Evolutionary conservation across 495 filamentous ascomycete species (phyloP).

Genomic region (Trichoderma virens): DNA sequence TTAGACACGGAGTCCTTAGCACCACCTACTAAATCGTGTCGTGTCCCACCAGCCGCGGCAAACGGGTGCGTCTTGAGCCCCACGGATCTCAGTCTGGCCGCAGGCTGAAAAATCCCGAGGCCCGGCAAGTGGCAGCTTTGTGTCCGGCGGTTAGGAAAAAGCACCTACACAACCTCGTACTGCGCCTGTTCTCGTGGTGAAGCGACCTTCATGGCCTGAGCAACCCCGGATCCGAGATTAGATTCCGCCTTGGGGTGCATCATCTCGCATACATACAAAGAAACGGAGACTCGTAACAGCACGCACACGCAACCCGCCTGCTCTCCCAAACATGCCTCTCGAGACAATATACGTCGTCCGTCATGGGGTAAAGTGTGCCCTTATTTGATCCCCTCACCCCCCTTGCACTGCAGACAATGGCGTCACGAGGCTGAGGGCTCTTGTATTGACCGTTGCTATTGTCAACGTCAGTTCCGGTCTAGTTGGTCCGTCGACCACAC

Average conservation of each 20-base stretch:
- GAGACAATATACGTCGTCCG: slow-evolving; percentile 80
- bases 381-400: background rate
- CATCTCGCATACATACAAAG: background rate
- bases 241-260: background rate
- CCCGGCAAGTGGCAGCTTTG: background rate
- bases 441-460: slow-evolving; percentile 5
- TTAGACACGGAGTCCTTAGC: too few relatives aligned
- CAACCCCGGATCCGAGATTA: slow-evolving; percentile 2
- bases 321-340: slow-evolving; percentile 35
- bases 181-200: background rate
- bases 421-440: slow-evolving; percentile 6
- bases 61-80: background rate
- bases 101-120: background rate
- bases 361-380: slow-evolving; percentile 62
- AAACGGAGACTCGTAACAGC: background rate
- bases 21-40: too few relatives aligned
- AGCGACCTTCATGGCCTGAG: background rate
- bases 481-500: slow-evolving; percentile 76
- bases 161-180: background rate
- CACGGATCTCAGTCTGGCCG: background rate
- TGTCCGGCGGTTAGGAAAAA: background rate
- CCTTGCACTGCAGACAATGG: slow-evolving; percentile 1
- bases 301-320: too few relatives aligned
- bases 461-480: slow-evolving; percentile 62
- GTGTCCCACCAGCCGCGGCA: background rate